These are phyloP conservation scores for Aureobasidium sp. DNA, from an alignment of 2,329 filamentous ascomycete genomes.

Conservation along the genomic window DNA sequence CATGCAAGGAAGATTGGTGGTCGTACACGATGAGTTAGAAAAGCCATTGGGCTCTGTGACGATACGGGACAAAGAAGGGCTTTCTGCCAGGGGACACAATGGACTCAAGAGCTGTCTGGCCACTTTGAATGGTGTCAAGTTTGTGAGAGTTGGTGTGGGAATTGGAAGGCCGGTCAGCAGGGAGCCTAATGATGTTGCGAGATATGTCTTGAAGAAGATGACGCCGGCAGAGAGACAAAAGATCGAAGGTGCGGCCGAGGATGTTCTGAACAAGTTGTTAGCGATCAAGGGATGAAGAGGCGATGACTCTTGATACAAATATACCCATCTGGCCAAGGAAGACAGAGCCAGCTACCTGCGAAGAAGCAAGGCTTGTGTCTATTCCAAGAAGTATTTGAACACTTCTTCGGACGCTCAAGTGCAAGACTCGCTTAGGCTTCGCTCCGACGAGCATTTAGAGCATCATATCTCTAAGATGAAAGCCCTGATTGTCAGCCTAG, in stretches of 20 bases:
- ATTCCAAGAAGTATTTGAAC: background rate
- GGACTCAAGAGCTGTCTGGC: slow-evolving; percentile 59
- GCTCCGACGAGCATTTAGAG: background rate
- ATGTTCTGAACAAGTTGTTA: slow-evolving; percentile 34
- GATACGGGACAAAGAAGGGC: slow-evolving; percentile 49
- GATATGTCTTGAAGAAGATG: slow-evolving; percentile 71
- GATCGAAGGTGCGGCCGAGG: slow-evolving; percentile 26
- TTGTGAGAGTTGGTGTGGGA: slow-evolving; percentile 60
- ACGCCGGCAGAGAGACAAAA: slow-evolving; percentile 41
- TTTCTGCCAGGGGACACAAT: slow-evolving; percentile 39
- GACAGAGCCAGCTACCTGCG: background rate
- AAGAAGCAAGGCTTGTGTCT: background rate
- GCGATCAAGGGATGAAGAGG: slow-evolving; percentile 21
- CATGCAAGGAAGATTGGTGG: slow-evolving; percentile 51
- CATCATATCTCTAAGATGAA: background rate
- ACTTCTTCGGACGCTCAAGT: background rate
- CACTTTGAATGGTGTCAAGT: slow-evolving; percentile 87
- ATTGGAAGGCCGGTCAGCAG: slow-evolving; percentile 75
- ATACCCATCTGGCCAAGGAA: background rate
- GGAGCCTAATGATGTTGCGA: slow-evolving; percentile 59
- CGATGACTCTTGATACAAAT: background rate
- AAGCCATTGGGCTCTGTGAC: slow-evolving; percentile 60
- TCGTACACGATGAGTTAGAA: slow-evolving; percentile 88
- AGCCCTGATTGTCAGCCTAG: background rate
- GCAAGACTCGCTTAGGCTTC: background rate